Evolutionary conservation across 2,329 filamentous ascomycete species (phyloP).

Genomic region (Pyrenophora tritici-repentis): DNA sequence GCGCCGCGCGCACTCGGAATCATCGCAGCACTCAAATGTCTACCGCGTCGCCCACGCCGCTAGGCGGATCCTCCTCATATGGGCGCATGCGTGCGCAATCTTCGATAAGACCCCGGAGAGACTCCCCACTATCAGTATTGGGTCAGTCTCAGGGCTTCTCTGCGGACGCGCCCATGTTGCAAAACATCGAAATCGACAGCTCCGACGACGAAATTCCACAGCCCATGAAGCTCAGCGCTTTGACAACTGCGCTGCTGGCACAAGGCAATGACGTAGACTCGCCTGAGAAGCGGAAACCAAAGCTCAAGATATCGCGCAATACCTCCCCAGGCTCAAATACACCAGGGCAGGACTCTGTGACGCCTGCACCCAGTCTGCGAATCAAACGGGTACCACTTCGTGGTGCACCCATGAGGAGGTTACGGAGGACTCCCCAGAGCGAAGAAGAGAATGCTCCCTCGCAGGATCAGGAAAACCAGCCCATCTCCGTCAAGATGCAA

Average conservation of each 20-base stretch:
- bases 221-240: conserved; percentile 90
- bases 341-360: conserved; percentile 46
- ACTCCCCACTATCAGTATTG: conserved; percentile 54
- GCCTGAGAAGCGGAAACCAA: conserved; percentile 46
- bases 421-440: conserved; percentile 48
- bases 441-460: conserved; percentile 48
- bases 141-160: conserved; percentile 53
- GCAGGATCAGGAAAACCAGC: conserved; percentile 84
- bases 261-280: conserved; percentile 51
- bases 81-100: conserved; percentile 46
- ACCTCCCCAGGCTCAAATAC: conserved; percentile 43
- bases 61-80: conserved; percentile 43
- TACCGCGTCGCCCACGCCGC: conserved; percentile 48
- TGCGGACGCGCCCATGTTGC: conserved; percentile 53
- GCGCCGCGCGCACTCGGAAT: conserved; percentile 22
- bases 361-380: conserved; percentile 48
- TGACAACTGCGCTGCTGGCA: conserved; percentile 80
- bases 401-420: conserved; percentile 47
- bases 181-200: conserved; percentile 69
- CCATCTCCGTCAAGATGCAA: conserved; percentile 40
- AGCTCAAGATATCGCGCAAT: conserved; percentile 46
- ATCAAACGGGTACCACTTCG: conserved; percentile 48
- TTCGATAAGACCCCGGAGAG: conserved; percentile 46
- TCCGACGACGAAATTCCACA: conserved; percentile 89
- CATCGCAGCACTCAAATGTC: conserved; percentile 38